Evolutionary conservation across 148 eudicot genomes (phyloP), one percentile per base, ranked within the genome.

Genomic region (Hydrangea macrophylla): DNA sequence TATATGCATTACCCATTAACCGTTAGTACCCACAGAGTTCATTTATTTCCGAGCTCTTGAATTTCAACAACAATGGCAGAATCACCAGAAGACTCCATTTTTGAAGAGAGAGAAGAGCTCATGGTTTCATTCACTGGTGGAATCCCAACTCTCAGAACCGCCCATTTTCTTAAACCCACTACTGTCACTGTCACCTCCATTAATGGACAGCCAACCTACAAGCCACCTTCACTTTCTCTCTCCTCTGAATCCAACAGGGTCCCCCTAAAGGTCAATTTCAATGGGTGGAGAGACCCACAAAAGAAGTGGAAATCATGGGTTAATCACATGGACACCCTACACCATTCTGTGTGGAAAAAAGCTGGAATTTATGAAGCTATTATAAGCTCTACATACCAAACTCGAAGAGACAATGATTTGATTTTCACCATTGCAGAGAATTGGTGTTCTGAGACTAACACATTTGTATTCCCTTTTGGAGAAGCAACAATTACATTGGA

Each of bases 391-490:
- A 58, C 64, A 15, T 58, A 40, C 56, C 9, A 35, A 30, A 58
- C 58, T 28, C 28, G 8, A 5, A 60, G 30, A 39, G 32, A 51
- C 5, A 32, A 33, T 2, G 50, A 61, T 8, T 13, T 60, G 17
- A 2, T 70, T 7, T 23, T 70, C 6, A 59, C 36, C 18, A 9
- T 70, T 22, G 67, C 50, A 15, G 58, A 50, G 50, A 61, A 48
- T 17, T 61, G 61, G 61, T 55, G 51, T 37, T 42, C 55, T n/a
- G 74, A 33, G 58, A 66, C 81, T 0, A 79, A 68, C 55, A 55
- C 79, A 6, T 81, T 81, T 57, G 65, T 81, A 9, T 82, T 84
- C 50, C 73, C 78, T 4, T 84, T 80, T 83, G 85, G 88, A 27
- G 85, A 84, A 10, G 70, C 75, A 0, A 76, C 81, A 8, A 9